phyloP scores from a whole-genome alignment of 768 basidiomycete species.

The Dentipellis fragilis region DNA sequence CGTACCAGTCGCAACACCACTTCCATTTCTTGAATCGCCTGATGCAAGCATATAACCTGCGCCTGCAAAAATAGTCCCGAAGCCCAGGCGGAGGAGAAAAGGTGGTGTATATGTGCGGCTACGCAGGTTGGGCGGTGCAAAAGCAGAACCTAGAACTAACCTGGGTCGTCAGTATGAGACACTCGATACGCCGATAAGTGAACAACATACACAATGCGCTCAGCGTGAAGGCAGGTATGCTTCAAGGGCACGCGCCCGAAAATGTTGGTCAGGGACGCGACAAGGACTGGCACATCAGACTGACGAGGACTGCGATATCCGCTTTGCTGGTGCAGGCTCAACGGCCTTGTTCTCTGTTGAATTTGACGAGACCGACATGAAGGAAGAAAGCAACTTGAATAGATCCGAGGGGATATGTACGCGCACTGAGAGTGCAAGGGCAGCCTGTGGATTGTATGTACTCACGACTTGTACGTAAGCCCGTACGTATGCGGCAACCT shows the following conservation, averaged over 20 bases:
- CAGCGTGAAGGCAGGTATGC: conserved; percentile 20
- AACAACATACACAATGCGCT: conserved; percentile 25
- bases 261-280: too few species aligned
- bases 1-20: conserved; percentile 31
- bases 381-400: background rate
- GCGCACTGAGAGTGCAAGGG: too few species aligned
- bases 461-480: too few species aligned
- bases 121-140: conserved; percentile 25
- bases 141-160: conserved; percentile 27
- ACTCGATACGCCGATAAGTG: background rate
- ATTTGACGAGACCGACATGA: background rate
- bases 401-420: too few species aligned
- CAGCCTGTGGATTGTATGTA: too few species aligned
- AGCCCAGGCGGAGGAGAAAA: conserved; percentile 32
- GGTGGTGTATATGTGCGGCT: conserved; percentile 26
- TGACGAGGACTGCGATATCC: conserved; percentile 14
- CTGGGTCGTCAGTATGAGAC: background rate
- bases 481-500: too few species aligned
- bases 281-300: background rate
- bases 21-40: conserved; percentile 33
- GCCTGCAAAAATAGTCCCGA: conserved; percentile 32
- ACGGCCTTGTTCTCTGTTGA: background rate
- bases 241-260: background rate
- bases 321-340: background rate
- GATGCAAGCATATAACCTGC: conserved; percentile 31